Evolutionary conservation across 805 yeast species (phyloP), one percentile per base, ranked within the genome.

Genomic region (Saturnispora hagleri): DNA sequence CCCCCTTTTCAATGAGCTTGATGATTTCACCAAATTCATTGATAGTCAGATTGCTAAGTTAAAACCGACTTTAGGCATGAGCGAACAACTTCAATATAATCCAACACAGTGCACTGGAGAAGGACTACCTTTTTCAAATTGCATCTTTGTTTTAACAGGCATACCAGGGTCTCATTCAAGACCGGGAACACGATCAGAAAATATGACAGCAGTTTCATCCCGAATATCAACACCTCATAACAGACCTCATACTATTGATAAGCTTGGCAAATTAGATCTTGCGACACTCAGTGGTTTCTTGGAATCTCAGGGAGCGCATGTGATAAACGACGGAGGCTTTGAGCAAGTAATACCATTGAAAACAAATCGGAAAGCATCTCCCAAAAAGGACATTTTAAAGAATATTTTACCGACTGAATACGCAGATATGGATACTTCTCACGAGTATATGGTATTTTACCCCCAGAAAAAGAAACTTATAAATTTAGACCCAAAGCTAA

Each of bases 1-100:
- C 27, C 49, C 49, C 24, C n/a, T 59, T 15, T 58, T 59, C 44
- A 55, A 56, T 41, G 56, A 59, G 42, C 42, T 31, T 5, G 36
- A 45, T 15, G 36, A 45, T 26, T 59, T 59, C 40, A n/a, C 48
- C 3, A 50, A 43, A 36, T 58, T 51, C 38, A 33, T 56, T 31
- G 53, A 50, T 18, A 48, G 43, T 43, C 54, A 48, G 28, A 34
- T 36, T 3, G 44, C 18, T 13, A 40, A 33, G 34, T 53, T 48
- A 24, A 36, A 8, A 10, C 17, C 22, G 12, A 22, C 26, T 3
- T 28, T 43, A 6, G 24, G n/a, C 20, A 22, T 47, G 5, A 38
- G 26, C 6, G 27, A 24, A 7, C 41, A 46, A 9, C 10, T 24
- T n/a, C 18, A 22, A 13, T 18, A 12, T 12, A 17, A 42, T 7